Evolutionary conservation across 2,329 filamentous ascomycete species (phyloP), one percentile per base, ranked within the genome.

Genomic region (Venturia oleaginea): DNA sequence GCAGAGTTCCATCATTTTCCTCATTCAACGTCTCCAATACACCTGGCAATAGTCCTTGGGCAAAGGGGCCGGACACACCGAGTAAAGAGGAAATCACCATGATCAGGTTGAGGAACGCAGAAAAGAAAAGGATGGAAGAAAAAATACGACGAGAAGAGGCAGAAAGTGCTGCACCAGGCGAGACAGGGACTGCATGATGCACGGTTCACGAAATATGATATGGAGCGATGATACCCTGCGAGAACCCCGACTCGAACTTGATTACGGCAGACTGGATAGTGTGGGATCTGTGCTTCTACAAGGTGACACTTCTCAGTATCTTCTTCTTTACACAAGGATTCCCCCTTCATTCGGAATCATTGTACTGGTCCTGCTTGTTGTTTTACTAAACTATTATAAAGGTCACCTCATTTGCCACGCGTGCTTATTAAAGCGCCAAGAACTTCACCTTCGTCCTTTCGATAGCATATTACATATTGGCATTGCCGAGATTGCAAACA

Each of bases 101-200:
- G 74, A 79, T 79, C 64, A 71, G 76, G 27, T 65, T 79, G 57
- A 79, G 76, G 67, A 74, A 75, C 43, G 77, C 77, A 1, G 78
- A 80, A 69, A 77, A 77, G 68, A 73, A 72, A 67, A 69, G 74
- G 22, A 40, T 79, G 42, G 78, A 79, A 61, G 78, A 78, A 59
- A 75, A 79, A 67, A 77, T 79, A 19, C 69, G 76, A 43, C 69
- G 70, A 59, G 70, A 76, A 48, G 77, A 79, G 65, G 62, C 62
- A 30, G 62, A 63, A 46, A 34, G 30, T 22, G 51, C 51, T 27
- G 51, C 27, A 57, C 51, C 10, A 10, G 51, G 27, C 4, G 51
- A 57, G 51, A 32, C 51, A 3, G 30, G 30, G 6, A 13, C 15
- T n/a, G 51, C 51, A 57, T 57, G 51, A 57, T 57, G 51, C 4